Base-by-base conservation (phyloP, 2,329 filamentous ascomycete species). In the Aspergillus japonicus region DNA sequence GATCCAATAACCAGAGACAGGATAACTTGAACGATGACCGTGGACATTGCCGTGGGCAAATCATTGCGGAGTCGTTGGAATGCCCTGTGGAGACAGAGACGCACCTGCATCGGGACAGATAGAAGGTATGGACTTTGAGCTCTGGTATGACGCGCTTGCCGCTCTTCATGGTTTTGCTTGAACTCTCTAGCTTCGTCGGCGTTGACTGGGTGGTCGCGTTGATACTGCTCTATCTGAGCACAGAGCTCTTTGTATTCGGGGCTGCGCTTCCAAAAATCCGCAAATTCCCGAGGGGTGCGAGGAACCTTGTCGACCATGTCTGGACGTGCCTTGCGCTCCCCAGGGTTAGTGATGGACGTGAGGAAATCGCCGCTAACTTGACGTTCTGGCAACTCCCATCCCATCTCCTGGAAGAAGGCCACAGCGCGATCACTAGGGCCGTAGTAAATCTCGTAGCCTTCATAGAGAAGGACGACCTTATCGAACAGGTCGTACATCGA, bases 361-460 rank as follows among this genome's bases (percentile, higher is more conserved):
- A 90, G 76, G 67, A 90, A 90, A 67, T 90, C 88, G 2, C 82
- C 85, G 0, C 84, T 88, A 0, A 87, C 89, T 69, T 90, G 87
- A 3, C 88, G 81, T 2, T 81, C 73, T 0, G 87, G 87, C 65
- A 88, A 90, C 48, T 82, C 72, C 81, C 85, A 92, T 39, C 89
- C 89, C 73, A 89, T 84, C 10, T 81, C 75, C 68, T 88, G 85
- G 62, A 92, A 92, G 75, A 85, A 92, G 0, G 66, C 68, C 65
- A 83, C 86, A 0, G 89, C 89, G 1, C 77, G 71, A 3, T 68
- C 68, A 0, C 85, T 82, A 0, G 83, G 82, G 0, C 90, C 90
- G 64, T 87, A 92, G 77, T 86, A 93, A 64, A 93, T 92, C 69
- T 92, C 84, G 0, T 87, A 83, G 0, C 90, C 90, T 68, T 91